Evolutionary conservation across 495 filamentous ascomycete species (phyloP), one percentile per base, ranked within the genome.

Genomic region (Neurospora africana): DNA sequence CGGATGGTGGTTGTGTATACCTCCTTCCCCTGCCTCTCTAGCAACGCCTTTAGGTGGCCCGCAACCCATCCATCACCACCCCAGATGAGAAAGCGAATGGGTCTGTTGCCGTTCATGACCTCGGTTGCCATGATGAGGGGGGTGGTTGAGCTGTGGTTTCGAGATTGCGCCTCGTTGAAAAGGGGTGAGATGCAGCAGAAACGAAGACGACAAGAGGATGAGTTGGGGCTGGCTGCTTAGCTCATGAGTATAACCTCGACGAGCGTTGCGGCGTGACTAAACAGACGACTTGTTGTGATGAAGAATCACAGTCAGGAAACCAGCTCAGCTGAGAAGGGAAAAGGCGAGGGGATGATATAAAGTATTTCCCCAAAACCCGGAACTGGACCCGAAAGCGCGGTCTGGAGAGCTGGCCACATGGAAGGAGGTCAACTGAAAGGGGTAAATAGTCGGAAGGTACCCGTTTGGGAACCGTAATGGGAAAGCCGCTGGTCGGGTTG

Each of bases 41-140:
- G 80, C 68, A 90, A 79, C n/a, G 79, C 79, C 81, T 90, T 88
- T 68, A 91, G 83, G 73, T 91, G 89, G 65, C 87, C 85, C 65
- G 89, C 88, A 74, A 90, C 84, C 88, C 88, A 90, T 61, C 88
- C 87, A 73, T 84, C 84, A 73, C 86, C 87, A 40, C 88, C 88
- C 88, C 88, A 89, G 71, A 90, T 86, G 35, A 90, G 79, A 73
- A 88, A 89, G 72, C 82, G 83, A 71, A 78, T 79, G 36, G 72
- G 69, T 36, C 70, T 70, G 69, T 72, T 61, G 58, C 67, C 73
- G 37, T 76, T 74, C 17, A 71, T 69, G 41, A 72, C 75, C 72
- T 78, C 75, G 10, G 75, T 71, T 69, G 78, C 74, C 78, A 77
- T 78, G 27, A 71, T 74, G 70, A 70, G n/a, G 70, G 69, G 27